Conservation (phyloP, 805 yeast genomes). For the Candida ascalaphidarum region DNA sequence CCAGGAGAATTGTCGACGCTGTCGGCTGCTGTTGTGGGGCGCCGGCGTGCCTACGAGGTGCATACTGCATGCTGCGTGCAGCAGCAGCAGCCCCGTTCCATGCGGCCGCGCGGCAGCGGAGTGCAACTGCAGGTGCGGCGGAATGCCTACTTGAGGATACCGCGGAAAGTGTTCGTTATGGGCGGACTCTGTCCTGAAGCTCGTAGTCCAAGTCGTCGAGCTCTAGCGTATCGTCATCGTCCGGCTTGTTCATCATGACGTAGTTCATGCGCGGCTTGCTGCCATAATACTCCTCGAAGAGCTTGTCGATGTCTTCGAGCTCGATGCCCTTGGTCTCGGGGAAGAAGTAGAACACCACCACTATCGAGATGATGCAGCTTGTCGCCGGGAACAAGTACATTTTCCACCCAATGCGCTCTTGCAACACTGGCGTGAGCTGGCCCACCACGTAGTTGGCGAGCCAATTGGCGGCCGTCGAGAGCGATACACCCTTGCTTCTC, state of each 20-base stretch:
- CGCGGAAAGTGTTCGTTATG: not conserved
- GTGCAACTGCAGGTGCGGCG: not conserved
- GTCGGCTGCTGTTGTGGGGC: too few species aligned
- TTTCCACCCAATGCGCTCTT: constrained; percentile 30
- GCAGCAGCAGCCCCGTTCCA: constrained; percentile 1
- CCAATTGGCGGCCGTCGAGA: constrained; percentile 39
- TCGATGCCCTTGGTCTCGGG: constrained; percentile 40
- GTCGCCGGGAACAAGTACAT: constrained; percentile 32
- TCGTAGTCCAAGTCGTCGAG: constrained; percentile 17
- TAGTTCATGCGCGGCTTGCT: constrained; percentile 6
- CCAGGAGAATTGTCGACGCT: too few species aligned
- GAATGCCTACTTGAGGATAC: not conserved
- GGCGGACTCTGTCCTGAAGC: constrained; percentile 1
- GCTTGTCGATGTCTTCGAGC: constrained; percentile 31
- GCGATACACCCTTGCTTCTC: constrained; percentile 35
- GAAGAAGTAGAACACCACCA: constrained; percentile 25
- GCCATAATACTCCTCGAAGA: constrained; percentile 25
- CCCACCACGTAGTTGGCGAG: constrained; percentile 37
- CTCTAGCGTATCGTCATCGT: constrained; percentile 9
- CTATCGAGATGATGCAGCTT: constrained; percentile 25
- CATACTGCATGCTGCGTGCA: constrained; percentile 2
- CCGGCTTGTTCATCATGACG: constrained; percentile 1
- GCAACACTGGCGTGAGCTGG: constrained; percentile 34
- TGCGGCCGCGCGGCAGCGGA: constrained; percentile 1
- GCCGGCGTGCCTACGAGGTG: constrained; percentile 2